Evolutionary conservation across 805 yeast species (phyloP).

Genomic region (Saccharomyces mikatae): DNA sequence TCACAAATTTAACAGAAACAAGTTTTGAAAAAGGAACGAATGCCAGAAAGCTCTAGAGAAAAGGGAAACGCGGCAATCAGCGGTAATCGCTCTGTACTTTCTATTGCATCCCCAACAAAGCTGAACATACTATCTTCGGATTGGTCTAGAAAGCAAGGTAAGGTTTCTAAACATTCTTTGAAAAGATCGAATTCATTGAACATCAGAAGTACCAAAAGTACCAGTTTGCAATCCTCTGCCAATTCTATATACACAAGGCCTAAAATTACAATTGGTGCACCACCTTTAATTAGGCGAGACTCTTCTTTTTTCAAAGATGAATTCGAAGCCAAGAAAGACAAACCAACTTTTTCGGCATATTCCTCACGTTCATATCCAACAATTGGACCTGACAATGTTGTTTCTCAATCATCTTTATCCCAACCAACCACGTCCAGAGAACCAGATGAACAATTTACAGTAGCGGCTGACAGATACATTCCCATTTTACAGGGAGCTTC

Average conservation of each 20-base stretch:
- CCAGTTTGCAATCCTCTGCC: not conserved
- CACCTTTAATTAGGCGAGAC: constrained; percentile 26
- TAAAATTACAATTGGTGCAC: constrained; percentile 22
- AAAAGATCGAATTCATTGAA: constrained; percentile 23
- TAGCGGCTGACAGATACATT: constrained; percentile 49
- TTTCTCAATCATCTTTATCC: constrained; percentile 2
- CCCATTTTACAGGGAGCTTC: constrained; percentile 48
- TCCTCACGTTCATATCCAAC: not conserved
- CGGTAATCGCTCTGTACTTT: constrained; percentile 31
- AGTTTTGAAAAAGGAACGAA: not conserved
- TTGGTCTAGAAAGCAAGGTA: constrained; percentile 13
- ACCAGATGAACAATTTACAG: constrained; percentile 20
- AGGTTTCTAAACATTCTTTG: constrained; percentile 19
- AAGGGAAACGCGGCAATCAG: constrained; percentile 13
- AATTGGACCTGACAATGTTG: not conserved
- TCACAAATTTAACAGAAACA: not conserved
- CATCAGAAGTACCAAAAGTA: constrained; percentile 9
- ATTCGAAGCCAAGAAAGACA: constrained; percentile 7
- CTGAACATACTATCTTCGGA: constrained; percentile 35
- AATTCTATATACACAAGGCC: constrained; percentile 15
- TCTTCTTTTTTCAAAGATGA: constrained; percentile 29
- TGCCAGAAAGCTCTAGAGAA: not conserved
- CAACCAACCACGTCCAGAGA: constrained; percentile 8
- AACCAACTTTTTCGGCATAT: not conserved
- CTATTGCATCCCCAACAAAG: constrained; percentile 40